Percentiles rank a stretch among this genome's conserved stretches.
Evolutionary conservation across 2,329 filamentous ascomycete species (phyloP).

Genomic region (Cercospora berteroae): DNA sequence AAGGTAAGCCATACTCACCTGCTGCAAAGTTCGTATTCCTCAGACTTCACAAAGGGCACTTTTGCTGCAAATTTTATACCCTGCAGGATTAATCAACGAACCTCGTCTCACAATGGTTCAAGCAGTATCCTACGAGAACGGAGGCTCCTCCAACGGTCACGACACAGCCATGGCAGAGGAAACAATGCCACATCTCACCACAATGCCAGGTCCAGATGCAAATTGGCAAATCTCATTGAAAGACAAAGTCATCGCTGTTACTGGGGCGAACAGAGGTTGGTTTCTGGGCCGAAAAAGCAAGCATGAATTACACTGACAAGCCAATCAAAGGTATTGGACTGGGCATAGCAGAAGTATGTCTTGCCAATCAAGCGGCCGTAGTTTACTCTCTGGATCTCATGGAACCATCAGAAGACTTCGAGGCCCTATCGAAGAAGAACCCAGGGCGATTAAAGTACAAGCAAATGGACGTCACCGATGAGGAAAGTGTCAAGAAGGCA

Average conservation of each 20-base stretch:
- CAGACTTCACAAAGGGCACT: background rate
- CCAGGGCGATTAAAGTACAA: slow-evolving; percentile 33
- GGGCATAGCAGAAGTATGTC: slow-evolving; percentile 36
- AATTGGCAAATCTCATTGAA: slow-evolving; percentile 48
- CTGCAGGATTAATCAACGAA: background rate
- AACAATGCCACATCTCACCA: slow-evolving; percentile 39
- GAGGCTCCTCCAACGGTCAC: slow-evolving; percentile 22
- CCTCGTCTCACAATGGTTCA: slow-evolving; percentile 25
- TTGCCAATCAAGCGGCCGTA: slow-evolving; percentile 32
- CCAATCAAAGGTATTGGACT: slow-evolving; percentile 28
- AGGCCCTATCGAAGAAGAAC: slow-evolving; percentile 30
- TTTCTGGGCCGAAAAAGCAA: background rate
- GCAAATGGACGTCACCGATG: slow-evolving; percentile 34
- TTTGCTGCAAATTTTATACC: background rate
- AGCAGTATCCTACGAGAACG: slow-evolving; percentile 27
- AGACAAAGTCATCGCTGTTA: slow-evolving; percentile 45
- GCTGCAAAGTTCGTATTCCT: background rate
- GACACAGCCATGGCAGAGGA: slow-evolving; percentile 19
- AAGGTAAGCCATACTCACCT: background rate
- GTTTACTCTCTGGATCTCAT: slow-evolving; percentile 36
- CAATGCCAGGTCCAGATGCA: slow-evolving; percentile 45
- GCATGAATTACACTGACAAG: background rate
- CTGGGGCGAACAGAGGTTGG: slow-evolving; percentile 34
- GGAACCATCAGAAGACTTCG: slow-evolving; percentile 34
- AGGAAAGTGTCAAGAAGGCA: slow-evolving; percentile 30